Percentiles rank a stretch among this genome's conserved stretches.
These are phyloP conservation scores for Primulina huaijiensis DNA, from an alignment of 257 asterid species.

Conservation along the genomic window DNA sequence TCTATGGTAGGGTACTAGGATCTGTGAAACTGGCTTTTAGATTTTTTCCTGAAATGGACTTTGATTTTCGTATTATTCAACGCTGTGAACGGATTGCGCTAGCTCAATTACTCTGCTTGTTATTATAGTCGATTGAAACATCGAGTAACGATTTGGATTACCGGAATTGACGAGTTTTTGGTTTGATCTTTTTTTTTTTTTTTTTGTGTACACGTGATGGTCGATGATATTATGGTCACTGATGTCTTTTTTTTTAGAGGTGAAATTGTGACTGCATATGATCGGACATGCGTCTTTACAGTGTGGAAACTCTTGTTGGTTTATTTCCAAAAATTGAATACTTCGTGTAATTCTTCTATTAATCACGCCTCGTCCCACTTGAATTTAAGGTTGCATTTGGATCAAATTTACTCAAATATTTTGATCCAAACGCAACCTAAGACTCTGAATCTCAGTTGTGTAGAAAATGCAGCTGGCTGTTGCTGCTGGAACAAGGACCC, in stretches of 20 bases:
- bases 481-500: slow-evolving; percentile 19
- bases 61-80: background rate
- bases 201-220: slow-evolving; percentile 5
- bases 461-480: slow-evolving; percentile 16
- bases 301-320: slow-evolving; percentile 7
- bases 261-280: slow-evolving; percentile 6
- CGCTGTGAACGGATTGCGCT: background rate
- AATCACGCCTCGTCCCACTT: slow-evolving; percentile 14
- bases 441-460: slow-evolving; percentile 16
- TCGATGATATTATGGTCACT: slow-evolving; percentile 14
- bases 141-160: slow-evolving; percentile 20
- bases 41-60: slow-evolving; percentile 1
- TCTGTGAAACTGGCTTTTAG: slow-evolving; percentile 20
- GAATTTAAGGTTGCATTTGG: too few species aligned
- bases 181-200: background rate
- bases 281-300: slow-evolving; percentile 3
- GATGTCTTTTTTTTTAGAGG: background rate
- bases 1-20: slow-evolving; percentile 14
- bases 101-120: slow-evolving; percentile 12
- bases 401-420: too few species aligned
- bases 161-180: slow-evolving; percentile 15
- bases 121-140: slow-evolving; percentile 6
- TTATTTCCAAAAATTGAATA: background rate
- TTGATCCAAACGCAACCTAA: too few species aligned
- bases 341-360: slow-evolving; percentile 11